Conservation (phyloP, 2,329 filamentous ascomycete species). For the Alternaria gansuensis region DNA sequence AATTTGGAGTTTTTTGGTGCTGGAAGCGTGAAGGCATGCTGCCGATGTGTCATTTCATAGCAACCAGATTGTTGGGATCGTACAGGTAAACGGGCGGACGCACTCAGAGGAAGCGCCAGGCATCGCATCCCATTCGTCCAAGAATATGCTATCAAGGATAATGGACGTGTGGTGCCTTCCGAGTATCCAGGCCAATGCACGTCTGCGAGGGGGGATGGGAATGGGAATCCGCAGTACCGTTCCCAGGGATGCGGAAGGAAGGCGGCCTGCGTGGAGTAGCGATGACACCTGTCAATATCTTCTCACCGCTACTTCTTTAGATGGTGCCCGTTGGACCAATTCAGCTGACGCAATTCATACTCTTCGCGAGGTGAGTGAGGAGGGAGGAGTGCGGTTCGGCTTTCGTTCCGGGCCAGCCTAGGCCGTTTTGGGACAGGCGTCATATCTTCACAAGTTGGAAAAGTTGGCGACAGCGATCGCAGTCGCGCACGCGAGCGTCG, state of each 20-base stretch:
- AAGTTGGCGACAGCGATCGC: conserved; percentile 13
- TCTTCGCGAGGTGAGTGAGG: neutral
- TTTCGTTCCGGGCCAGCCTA: conserved; percentile 17
- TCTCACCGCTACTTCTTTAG: conserved; percentile 26
- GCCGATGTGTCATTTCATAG: conserved; percentile 15
- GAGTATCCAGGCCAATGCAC: neutral
- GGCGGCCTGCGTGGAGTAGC: conserved; percentile 3
- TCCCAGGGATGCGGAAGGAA: conserved; percentile 16
- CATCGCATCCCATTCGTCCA: conserved; percentile 4
- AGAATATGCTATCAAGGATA: neutral
- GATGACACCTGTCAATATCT: conserved; percentile 8
- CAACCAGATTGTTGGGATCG: conserved; percentile 1
- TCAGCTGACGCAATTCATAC: neutral
- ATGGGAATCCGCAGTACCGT: neutral
- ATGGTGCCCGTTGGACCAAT: neutral
- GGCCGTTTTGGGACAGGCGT: conserved; percentile 22
- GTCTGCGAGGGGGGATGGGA: neutral
- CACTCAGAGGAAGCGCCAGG: conserved; percentile 3
- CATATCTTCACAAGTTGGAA: conserved; percentile 23
- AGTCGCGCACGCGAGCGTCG: conserved; percentile 11
- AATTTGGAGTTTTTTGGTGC: neutral
- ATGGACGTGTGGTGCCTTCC: conserved; percentile 9
- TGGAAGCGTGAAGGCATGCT: conserved; percentile 6
- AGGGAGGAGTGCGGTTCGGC: conserved; percentile 22
- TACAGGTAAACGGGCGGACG: conserved; percentile 21